These are phyloP conservation scores for Narthecium ossifragum DNA, from an alignment of 106 monocot genomes.

Conservation along the genomic window DNA sequence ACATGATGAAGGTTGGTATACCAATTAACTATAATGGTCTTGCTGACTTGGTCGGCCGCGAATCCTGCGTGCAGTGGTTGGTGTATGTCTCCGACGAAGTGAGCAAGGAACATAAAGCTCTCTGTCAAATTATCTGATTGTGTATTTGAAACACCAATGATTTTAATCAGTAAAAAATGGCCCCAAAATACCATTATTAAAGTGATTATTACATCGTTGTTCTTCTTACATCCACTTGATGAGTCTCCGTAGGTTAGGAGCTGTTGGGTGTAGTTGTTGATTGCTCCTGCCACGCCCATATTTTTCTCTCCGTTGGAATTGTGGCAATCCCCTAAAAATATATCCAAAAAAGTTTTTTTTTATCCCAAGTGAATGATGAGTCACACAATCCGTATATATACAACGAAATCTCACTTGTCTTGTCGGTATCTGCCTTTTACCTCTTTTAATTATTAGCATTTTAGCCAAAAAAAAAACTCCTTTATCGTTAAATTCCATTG, in stretches of 20 bases:
- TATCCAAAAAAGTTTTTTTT: not conserved
- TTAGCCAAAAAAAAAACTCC: too few relatives aligned
- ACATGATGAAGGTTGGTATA: constrained; percentile 79
- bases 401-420: too few relatives aligned
- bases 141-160: not conserved
- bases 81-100: constrained; percentile 27
- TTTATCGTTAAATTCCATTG: too few relatives aligned
- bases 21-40: constrained; percentile 22
- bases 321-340: constrained; percentile 65
- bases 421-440: too few relatives aligned
- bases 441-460: too few relatives aligned
- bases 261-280: constrained; percentile 76
- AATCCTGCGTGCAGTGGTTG: constrained; percentile 25
- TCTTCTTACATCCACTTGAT: constrained; percentile 35
- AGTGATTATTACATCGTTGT: not conserved
- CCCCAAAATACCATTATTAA: not conserved
- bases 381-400: too few relatives aligned
- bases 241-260: constrained; percentile 40
- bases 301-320: constrained; percentile 28
- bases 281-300: constrained; percentile 76
- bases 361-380: not conserved
- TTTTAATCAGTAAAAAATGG: too few relatives aligned
- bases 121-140: not conserved
- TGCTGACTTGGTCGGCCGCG: constrained; percentile 23
- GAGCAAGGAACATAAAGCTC: constrained; percentile 27